These are phyloP conservation scores for Didymella segeticola DNA, from an alignment of 2,329 filamentous ascomycete species.

Conservation along the genomic window DNA sequence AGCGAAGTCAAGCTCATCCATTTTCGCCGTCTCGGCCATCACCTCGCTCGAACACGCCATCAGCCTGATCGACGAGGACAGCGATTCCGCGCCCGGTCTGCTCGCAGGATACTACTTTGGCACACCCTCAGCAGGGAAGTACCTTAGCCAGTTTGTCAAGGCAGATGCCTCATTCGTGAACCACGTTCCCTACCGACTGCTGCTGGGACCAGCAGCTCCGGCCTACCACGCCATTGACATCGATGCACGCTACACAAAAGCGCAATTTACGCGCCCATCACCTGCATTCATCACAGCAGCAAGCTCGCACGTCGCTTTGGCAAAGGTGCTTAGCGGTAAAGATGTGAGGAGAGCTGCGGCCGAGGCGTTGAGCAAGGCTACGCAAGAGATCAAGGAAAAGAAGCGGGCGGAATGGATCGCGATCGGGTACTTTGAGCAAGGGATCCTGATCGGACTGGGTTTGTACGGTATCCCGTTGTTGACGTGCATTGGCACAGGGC, in stretches of 20 bases:
- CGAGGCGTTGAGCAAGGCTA: conserved; percentile 22
- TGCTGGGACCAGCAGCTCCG: conserved; percentile 49
- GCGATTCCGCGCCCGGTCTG: conserved; percentile 32
- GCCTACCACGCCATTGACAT: conserved; percentile 22
- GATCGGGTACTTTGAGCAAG: conserved; percentile 42
- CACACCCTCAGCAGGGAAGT: conserved; percentile 60
- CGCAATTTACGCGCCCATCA: conserved; percentile 28
- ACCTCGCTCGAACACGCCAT: conserved; percentile 64
- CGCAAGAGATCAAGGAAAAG: conserved; percentile 37
- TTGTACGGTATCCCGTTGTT: conserved; percentile 43
- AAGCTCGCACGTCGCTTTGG: conserved; percentile 26
- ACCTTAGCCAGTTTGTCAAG: conserved; percentile 63
- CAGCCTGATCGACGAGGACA: conserved; percentile 51
- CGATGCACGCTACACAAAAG: conserved; percentile 25
- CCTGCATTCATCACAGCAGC: conserved; percentile 26
- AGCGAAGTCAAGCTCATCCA: conserved; percentile 51
- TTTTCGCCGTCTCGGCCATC: conserved; percentile 56
- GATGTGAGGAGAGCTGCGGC: conserved; percentile 20
- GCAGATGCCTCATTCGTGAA: conserved; percentile 62
- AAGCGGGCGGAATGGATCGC: conserved; percentile 45
- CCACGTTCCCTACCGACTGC: conserved; percentile 62
- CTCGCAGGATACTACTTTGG: conserved; percentile 63
- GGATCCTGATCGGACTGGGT: conserved; percentile 45
- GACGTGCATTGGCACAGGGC: conserved; percentile 32
- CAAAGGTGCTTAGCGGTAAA: conserved; percentile 18